Evolutionary conservation across 2,329 filamentous ascomycete genomes (phyloP).

Genomic region (Dothideomycetes sp.): DNA sequence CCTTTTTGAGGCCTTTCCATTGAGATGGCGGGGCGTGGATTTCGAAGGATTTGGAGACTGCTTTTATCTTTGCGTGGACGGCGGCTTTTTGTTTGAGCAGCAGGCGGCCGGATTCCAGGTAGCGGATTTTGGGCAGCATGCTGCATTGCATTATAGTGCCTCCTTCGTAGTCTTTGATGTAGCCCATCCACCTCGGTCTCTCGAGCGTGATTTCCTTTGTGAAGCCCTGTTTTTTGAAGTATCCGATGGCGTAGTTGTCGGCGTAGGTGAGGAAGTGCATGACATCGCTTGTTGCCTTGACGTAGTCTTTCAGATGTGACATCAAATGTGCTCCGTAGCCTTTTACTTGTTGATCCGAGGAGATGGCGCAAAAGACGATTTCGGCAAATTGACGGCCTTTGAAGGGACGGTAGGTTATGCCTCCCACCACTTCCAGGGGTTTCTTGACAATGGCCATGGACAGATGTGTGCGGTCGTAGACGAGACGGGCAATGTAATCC

Average conservation of each 20-base stretch:
- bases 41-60: constrained; percentile 79
- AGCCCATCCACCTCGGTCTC: constrained; percentile 92
- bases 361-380: constrained; percentile 97
- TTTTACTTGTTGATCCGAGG: constrained; percentile 96
- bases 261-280: constrained; percentile 99
- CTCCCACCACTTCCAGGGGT: constrained; percentile 46
- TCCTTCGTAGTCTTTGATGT: constrained; percentile 98
- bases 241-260: constrained; percentile 97
- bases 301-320: constrained; percentile 96
- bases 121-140: constrained; percentile 90
- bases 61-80: constrained; percentile 88
- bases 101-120: constrained; percentile 88
- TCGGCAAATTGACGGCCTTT: constrained; percentile 87
- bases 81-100: constrained; percentile 94
- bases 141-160: constrained; percentile 99
- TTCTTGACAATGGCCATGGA: constrained; percentile 98
- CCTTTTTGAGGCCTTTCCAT: constrained; percentile 58
- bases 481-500: constrained; percentile 93
- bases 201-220: constrained; percentile 96
- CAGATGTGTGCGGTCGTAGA: constrained; percentile 93
- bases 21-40: constrained; percentile 76
- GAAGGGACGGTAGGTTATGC: constrained; percentile 94
- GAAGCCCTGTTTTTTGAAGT: constrained; percentile 98
- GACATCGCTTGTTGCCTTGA: constrained; percentile 90
- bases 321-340: constrained; percentile 96